These are phyloP conservation scores for Coniochaeta pulveracea DNA, from an alignment of 2,329 filamentous ascomycete species.

Conservation along the genomic window DNA sequence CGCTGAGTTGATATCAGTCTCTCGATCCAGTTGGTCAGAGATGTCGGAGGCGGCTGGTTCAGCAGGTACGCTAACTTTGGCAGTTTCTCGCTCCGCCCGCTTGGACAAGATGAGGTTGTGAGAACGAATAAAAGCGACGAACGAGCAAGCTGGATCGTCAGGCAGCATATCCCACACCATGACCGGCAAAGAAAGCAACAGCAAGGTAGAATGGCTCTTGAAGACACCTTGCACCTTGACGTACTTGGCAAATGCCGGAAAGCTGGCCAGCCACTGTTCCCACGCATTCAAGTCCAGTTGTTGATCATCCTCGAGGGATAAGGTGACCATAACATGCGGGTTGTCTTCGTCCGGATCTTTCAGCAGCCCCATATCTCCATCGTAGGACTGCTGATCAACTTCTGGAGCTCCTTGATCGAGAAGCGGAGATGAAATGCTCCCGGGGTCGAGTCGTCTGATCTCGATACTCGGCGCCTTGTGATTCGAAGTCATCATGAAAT, in stretches of 20 bases:
- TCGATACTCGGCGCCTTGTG: slow-evolving; percentile 48
- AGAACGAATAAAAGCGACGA: slow-evolving; percentile 47
- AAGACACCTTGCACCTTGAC: slow-evolving; percentile 51
- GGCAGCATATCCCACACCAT: slow-evolving; percentile 49
- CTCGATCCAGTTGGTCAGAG: too few species aligned
- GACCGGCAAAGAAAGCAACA: slow-evolving; percentile 46
- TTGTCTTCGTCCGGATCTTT: slow-evolving; percentile 40
- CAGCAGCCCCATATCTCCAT: too few species aligned
- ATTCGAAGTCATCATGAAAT: slow-evolving; percentile 53
- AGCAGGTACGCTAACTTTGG: neutral
- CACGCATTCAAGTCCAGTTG: slow-evolving; percentile 45
- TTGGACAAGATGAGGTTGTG: slow-evolving; percentile 33
- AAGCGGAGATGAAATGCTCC: too few species aligned
- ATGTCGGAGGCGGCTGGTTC: too few species aligned
- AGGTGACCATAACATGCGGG: slow-evolving; percentile 49
- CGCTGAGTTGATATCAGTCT: too few species aligned
- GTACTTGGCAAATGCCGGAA: slow-evolving; percentile 46
- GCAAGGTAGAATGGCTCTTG: slow-evolving; percentile 47
- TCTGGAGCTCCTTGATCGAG: too few species aligned
- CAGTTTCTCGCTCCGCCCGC: neutral
- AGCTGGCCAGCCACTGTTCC: slow-evolving; percentile 44
- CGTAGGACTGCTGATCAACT: neutral
- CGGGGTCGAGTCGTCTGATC: slow-evolving; percentile 28
- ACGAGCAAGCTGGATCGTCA: slow-evolving; percentile 44
- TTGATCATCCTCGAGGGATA: slow-evolving; percentile 47